phyloP scores from a whole-genome alignment of 352 stramenopile species.

The Phytophthora constricta region DNA sequence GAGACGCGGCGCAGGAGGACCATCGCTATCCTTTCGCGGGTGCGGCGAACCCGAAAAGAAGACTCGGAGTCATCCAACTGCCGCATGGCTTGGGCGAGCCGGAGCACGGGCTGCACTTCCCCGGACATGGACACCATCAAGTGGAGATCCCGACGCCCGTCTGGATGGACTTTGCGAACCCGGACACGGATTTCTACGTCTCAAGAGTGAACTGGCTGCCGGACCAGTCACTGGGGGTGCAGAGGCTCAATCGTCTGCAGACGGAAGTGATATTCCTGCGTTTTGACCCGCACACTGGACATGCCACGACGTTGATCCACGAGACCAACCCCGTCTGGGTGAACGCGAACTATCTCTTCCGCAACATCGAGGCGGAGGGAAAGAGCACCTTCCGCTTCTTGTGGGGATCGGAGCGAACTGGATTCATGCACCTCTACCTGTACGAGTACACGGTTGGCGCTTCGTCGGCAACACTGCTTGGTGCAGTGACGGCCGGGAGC shows the following conservation, averaged over 20 bases:
- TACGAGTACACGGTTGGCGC: constrained; percentile 87
- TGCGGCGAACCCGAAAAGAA: constrained; percentile 89
- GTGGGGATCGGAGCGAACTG: constrained; percentile 93
- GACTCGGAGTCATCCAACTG: constrained; percentile 73
- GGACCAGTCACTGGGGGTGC: constrained; percentile 92
- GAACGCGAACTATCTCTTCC: constrained; percentile 95
- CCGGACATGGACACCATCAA: not conserved
- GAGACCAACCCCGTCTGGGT: constrained; percentile 94
- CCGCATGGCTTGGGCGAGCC: constrained; percentile 21
- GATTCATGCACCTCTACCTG: constrained; percentile 97
- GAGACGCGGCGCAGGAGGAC: constrained; percentile 70
- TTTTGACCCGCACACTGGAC: constrained; percentile 82
- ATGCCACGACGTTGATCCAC: constrained; percentile 77
- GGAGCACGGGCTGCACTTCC: constrained; percentile 14
- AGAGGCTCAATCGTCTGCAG: constrained; percentile 87
- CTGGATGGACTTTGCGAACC: constrained; percentile 77
- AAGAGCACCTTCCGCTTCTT: constrained; percentile 94
- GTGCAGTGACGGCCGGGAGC: constrained; percentile 65
- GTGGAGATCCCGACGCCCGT: constrained; percentile 48
- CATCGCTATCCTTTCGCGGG: constrained; percentile 95
- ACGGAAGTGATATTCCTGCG: constrained; percentile 74
- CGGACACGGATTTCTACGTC: constrained; percentile 89
- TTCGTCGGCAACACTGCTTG: constrained; percentile 49
- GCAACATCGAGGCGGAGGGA: constrained; percentile 79
- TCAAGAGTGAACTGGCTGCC: constrained; percentile 94